Evolutionary conservation across 768 basidiomycete species (phyloP).

Genomic region (Calocera viscosa): DNA sequence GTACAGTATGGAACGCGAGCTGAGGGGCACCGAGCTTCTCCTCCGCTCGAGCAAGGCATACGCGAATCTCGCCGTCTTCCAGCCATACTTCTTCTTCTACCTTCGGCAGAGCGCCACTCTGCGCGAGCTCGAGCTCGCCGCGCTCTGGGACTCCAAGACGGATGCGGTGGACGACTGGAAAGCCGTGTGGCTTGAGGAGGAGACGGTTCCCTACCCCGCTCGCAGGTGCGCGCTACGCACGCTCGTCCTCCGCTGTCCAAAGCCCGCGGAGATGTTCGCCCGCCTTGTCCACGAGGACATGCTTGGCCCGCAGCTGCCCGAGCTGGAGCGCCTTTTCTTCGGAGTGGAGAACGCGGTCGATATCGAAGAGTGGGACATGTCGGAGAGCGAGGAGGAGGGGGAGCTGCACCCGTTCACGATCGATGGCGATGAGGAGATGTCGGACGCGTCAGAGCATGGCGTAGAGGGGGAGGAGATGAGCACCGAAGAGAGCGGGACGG

Average conservation of each 20-base stretch:
- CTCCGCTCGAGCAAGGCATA: neutral
- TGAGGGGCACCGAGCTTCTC: neutral
- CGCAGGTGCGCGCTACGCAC: neutral
- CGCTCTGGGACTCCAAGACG: neutral
- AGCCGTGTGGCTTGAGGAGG: neutral
- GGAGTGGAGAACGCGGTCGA: neutral
- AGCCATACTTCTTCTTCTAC: constrained; percentile 3
- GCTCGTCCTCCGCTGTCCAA: neutral
- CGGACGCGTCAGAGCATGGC: neutral
- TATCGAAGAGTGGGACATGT: neutral
- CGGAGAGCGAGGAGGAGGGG: neutral
- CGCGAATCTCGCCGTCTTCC: neutral
- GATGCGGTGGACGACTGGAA: neutral
- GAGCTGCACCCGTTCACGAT: neutral
- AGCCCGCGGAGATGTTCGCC: neutral
- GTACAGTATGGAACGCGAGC: neutral
- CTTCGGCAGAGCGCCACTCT: neutral
- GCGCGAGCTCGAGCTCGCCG: neutral
- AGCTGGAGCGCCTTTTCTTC: neutral
- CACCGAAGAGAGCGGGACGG: neutral
- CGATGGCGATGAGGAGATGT: neutral
- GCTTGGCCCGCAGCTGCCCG: neutral
- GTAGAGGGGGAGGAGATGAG: neutral
- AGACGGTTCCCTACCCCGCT: neutral
- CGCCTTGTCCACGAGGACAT: neutral